Conservation (phyloP, 257 asterid species). For the Paraleonurus japonicus region DNA sequence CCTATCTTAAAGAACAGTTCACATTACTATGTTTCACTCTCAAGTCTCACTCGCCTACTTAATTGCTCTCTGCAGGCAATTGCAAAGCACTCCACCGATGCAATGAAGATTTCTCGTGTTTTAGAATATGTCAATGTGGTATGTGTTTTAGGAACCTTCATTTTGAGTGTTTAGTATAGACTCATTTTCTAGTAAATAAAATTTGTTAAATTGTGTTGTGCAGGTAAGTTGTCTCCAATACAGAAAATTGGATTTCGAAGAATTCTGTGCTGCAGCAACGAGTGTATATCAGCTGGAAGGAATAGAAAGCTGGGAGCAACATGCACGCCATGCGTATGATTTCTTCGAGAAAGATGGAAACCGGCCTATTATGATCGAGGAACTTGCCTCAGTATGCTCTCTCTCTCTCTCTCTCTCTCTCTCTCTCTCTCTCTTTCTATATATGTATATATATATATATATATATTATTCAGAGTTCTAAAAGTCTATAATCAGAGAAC, state of each 20-base stretch:
- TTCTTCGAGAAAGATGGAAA: slow-evolving; percentile 86
- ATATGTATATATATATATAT: no score
- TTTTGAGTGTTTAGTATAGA: not conserved
- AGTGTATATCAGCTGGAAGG: slow-evolving; percentile 92
- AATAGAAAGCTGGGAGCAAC: slow-evolving; percentile 84
- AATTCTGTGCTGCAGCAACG: slow-evolving; percentile 77
- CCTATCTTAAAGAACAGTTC: no score
- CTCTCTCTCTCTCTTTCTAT: slow-evolving; percentile 15
- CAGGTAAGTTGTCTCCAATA: slow-evolving; percentile 86
- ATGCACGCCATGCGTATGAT: slow-evolving; percentile 81
- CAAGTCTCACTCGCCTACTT: not conserved
- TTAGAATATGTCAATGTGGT: slow-evolving; percentile 75
- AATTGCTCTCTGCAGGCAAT: slow-evolving; percentile 48
- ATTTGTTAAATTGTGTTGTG: not conserved
- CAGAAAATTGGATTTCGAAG: slow-evolving; percentile 81
- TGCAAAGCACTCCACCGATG: slow-evolving; percentile 67
- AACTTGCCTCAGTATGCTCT: slow-evolving; percentile 78
- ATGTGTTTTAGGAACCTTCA: slow-evolving; percentile 9
- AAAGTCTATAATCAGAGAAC: not conserved
- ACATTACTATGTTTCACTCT: no score
- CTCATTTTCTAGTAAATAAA: not conserved
- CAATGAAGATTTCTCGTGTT: slow-evolving; percentile 89
- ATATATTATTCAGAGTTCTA: not conserved
- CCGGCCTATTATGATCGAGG: slow-evolving; percentile 85
- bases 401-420: slow-evolving; percentile 12